Evolutionary conservation across 768 basidiomycete species (phyloP), one percentile per base, ranked within the genome.

Genomic region (Termitomyces sp.): DNA sequence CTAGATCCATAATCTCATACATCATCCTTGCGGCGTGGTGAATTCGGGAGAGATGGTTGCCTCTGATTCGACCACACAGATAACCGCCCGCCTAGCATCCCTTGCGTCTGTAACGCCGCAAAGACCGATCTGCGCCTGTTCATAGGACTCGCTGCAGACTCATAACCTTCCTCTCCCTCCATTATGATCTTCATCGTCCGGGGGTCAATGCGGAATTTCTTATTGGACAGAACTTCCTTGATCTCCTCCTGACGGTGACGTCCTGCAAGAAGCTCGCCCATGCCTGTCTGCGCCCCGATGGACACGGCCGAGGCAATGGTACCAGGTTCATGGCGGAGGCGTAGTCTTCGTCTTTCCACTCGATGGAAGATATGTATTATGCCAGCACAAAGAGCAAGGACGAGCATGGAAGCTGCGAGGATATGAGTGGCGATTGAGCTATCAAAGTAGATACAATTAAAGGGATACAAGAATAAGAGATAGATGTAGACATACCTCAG

Each of bases 221-320:
- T 77, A 54, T 78, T 70, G 47, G 65, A 63, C 34, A 84, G 68
- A 10, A 72, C 77, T 34, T 75, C 64, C 7, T 65, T 64, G 42
- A 83, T 75, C 6, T 79, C 79, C 48, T 71, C 68, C 42, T 67
- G 63, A 29, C 69, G 66, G 48, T 79, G 77, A 46, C 72, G 71
- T 18, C 73, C 73, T 6, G 75, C 73, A 4, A 81, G 71, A 48
- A 81, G 70, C 9, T 75, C 68, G 10, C 75, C 80, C 61, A 83
- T 73, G 29, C 73, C 75, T 3, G 80, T 81, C 60, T 78, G 76
- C 7, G 76, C 82, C 10, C 80, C 80, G 59, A 84, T 77, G 39
- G 79, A 76, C 13, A 82, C 77, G 13, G 83, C 83, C 12, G 81
- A 80, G 22, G 81, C 82, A 52, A 84, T 79, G 5, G 83, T 83